Conservation (phyloP, 1,284 basidiomycete genomes). For the Ustilago hordei region DNA sequence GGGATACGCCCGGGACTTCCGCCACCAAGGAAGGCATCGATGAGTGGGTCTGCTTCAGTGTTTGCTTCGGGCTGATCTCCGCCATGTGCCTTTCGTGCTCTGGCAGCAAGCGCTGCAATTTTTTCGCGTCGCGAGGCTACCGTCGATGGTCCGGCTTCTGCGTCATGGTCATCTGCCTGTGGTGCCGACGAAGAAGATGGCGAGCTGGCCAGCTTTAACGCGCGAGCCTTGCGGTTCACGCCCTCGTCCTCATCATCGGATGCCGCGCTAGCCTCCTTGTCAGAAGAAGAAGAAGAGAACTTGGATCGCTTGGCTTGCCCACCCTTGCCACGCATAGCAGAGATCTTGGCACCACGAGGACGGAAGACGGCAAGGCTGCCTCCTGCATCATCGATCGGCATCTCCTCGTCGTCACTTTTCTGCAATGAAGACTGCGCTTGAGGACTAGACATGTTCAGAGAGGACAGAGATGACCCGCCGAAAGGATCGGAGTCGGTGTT, state of each 20-base stretch:
- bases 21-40: slow-evolving; percentile 31
- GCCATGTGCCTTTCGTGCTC: slow-evolving; percentile 20
- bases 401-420: slow-evolving; percentile 9
- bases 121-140: slow-evolving; percentile 24
- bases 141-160: slow-evolving; percentile 13
- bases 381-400: slow-evolving; percentile 12
- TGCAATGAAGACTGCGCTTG: slow-evolving; percentile 24
- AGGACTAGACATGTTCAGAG: slow-evolving; percentile 28
- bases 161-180: slow-evolving; percentile 5
- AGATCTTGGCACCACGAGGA: slow-evolving; percentile 35
- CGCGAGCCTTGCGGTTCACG: slow-evolving; percentile 18
- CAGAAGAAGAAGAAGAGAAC: slow-evolving; percentile 31
- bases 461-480: slow-evolving; percentile 30
- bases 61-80: slow-evolving; percentile 3
- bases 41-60: slow-evolving; percentile 22
- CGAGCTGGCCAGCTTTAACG: slow-evolving; percentile 36
- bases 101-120: slow-evolving; percentile 43
- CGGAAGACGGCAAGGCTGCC: slow-evolving; percentile 20
- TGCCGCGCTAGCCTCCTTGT: slow-evolving; percentile 9
- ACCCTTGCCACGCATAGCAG: slow-evolving; percentile 39
- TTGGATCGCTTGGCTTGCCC: slow-evolving; percentile 16
- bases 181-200: slow-evolving; percentile 16
- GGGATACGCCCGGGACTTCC: slow-evolving; percentile 13
- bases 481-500: slow-evolving; percentile 40
- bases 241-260: slow-evolving; percentile 24